These are phyloP conservation scores for Pyricularia grisea DNA, from an alignment of 2,329 filamentous ascomycete species.

Conservation along the genomic window DNA sequence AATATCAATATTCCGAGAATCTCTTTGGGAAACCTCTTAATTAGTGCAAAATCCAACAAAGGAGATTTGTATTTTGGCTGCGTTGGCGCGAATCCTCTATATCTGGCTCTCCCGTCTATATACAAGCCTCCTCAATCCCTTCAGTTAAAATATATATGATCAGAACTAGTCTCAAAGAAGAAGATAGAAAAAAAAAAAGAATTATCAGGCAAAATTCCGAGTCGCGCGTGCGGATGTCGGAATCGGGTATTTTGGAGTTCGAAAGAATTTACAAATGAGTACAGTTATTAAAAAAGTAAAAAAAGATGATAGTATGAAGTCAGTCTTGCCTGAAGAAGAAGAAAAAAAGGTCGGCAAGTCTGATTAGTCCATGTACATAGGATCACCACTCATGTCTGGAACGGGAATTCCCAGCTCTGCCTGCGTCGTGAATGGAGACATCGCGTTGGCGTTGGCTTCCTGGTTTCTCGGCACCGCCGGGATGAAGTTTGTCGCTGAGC, in stretches of 20 bases:
- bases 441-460: constrained; percentile 14
- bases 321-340: not conserved
- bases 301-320: not conserved
- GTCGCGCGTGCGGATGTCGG: not conserved
- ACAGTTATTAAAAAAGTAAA: not conserved
- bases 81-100: constrained; percentile 1
- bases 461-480: constrained; percentile 25
- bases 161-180: constrained; percentile 1
- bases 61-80: not conserved
- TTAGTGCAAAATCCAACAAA: not conserved
- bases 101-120: not conserved
- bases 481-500: constrained; percentile 27
- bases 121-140: not conserved
- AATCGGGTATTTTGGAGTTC: not conserved
- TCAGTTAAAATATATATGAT: not conserved
- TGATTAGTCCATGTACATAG: constrained; percentile 41
- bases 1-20: not conserved
- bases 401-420: constrained; percentile 34
- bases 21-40: not conserved
- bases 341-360: not conserved
- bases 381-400: constrained; percentile 32
- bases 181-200: not conserved
- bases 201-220: not conserved
- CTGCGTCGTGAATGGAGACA: constrained; percentile 12
- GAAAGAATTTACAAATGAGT: constrained; percentile 1